Conservation (phyloP, 139 green algal genomes). For the Chlorella ohadii region DNA sequence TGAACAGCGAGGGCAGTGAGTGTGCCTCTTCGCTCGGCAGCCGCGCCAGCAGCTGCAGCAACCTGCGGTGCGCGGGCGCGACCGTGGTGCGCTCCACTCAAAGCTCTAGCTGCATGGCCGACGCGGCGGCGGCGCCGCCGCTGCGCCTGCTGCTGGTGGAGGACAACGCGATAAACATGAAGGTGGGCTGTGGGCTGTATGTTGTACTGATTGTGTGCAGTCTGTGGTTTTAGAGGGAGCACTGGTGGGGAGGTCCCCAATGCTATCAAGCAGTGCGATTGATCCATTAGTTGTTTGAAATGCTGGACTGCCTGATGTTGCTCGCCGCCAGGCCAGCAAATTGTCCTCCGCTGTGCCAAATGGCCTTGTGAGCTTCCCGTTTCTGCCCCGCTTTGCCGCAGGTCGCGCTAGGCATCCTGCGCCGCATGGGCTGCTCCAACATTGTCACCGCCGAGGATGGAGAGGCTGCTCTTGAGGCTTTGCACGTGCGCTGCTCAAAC, state of each 20-base stretch:
- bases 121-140: neutral
- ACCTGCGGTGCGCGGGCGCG: conserved; percentile 23
- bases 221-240: no score
- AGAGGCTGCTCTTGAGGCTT: conserved; percentile 53
- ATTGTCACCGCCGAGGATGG: conserved; percentile 58
- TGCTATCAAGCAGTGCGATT: no score
- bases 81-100: neutral
- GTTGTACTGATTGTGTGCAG: neutral
- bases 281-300: no score
- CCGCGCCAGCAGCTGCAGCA: conserved; percentile 10
- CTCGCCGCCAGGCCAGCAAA: no score
- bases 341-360: no score
- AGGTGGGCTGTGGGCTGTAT: conserved; percentile 37
- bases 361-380: no score
- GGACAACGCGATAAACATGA: conserved; percentile 89
- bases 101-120: neutral
- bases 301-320: no score
- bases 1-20: neutral
- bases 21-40: neutral
- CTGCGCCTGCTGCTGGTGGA: conserved; percentile 77
- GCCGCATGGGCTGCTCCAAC: conserved; percentile 62
- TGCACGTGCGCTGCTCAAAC: conserved; percentile 41
- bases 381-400: conserved; percentile 7
- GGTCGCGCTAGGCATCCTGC: conserved; percentile 71
- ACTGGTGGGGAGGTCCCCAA: no score